A percentile compares a stretch with the other conserved stretches of the same genome.
Conservation (phyloP, 2,329 filamentous ascomycete species). For the Magnaporthiopsis incrustans region DNA sequence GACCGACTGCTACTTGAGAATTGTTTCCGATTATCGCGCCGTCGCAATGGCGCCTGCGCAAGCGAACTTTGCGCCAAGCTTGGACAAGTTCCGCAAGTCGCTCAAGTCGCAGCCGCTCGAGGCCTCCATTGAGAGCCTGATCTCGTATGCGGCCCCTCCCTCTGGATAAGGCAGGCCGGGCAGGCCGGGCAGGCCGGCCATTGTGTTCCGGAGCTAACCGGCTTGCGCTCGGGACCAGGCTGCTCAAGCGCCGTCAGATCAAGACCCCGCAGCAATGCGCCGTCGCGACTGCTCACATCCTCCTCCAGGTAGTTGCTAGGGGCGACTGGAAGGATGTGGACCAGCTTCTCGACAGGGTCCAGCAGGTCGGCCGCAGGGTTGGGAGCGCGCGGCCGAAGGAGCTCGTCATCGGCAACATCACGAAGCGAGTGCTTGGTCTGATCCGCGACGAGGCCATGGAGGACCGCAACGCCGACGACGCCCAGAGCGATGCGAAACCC, state of each 20-base stretch:
- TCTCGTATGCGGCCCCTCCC: slow-evolving; percentile 53
- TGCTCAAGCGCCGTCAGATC: slow-evolving; percentile 88
- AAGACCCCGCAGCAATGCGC: slow-evolving; percentile 81
- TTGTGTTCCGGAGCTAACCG: neutral
- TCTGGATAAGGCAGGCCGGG: neutral
- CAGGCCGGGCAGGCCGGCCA: no score
- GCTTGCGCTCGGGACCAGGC: slow-evolving; percentile 36
- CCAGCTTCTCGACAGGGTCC: slow-evolving; percentile 75
- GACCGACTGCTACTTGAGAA: neutral
- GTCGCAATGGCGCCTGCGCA: slow-evolving; percentile 50
- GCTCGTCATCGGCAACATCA: slow-evolving; percentile 89
- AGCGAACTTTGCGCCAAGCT: slow-evolving; percentile 57
- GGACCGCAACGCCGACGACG: slow-evolving; percentile 60
- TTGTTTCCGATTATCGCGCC: neutral
- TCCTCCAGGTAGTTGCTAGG: slow-evolving; percentile 77
- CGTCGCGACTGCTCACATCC: slow-evolving; percentile 80
- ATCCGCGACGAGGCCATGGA: slow-evolving; percentile 88
- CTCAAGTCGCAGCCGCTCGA: slow-evolving; percentile 71
- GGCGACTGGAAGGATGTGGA: slow-evolving; percentile 71
- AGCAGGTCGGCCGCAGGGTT: slow-evolving; percentile 68
- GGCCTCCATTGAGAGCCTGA: slow-evolving; percentile 72
- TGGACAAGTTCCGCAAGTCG: slow-evolving; percentile 71
- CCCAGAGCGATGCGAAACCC: slow-evolving; percentile 15
- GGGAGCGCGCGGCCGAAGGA: slow-evolving; percentile 81
- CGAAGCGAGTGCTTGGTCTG: slow-evolving; percentile 79